A percentile compares a stretch with the other conserved stretches of the same genome.
These are phyloP conservation scores for Neopestalotiopsis rosae DNA, from an alignment of 2,329 filamentous ascomycete species.

Conservation along the genomic window DNA sequence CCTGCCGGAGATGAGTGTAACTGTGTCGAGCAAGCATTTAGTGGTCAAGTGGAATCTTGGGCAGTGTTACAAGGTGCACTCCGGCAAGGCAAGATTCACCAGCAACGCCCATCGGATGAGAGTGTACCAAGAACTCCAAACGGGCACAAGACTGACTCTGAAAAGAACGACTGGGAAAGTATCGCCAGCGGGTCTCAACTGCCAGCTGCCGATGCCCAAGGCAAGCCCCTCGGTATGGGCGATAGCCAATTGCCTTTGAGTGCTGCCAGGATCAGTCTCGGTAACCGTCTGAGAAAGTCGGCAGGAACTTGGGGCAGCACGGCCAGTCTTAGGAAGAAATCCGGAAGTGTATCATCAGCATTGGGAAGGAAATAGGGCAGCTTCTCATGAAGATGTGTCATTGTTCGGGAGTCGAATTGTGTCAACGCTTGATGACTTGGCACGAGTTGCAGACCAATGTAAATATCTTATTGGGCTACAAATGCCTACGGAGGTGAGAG, in stretches of 20 bases:
- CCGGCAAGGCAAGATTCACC: constrained; percentile 41
- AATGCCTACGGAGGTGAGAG: no score
- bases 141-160: constrained; percentile 28
- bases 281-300: constrained; percentile 54
- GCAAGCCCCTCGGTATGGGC: constrained; percentile 28
- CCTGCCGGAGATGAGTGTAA: constrained; percentile 70
- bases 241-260: constrained; percentile 40
- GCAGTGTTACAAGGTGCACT: constrained; percentile 56
- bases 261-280: constrained; percentile 54
- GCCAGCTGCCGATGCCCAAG: constrained; percentile 34
- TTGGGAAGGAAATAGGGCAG: constrained; percentile 16
- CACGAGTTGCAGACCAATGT: neutral
- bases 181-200: constrained; percentile 33
- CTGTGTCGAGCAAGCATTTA: constrained; percentile 61
- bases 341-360: constrained; percentile 19
- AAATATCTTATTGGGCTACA: no score
- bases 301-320: constrained; percentile 53
- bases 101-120: constrained; percentile 26
- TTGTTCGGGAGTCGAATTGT: neutral
- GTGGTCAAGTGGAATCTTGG: constrained; percentile 66
- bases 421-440: neutral
- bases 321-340: constrained; percentile 44
- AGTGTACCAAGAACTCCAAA: neutral
- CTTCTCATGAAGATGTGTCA: neutral
- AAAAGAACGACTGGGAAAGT: constrained; percentile 42